A percentile compares a stretch with the other conserved stretches of the same genome.
phyloP scores from a whole-genome alignment of 1,139 yeast genomes.

The Yamadazyma blattariae region DNA sequence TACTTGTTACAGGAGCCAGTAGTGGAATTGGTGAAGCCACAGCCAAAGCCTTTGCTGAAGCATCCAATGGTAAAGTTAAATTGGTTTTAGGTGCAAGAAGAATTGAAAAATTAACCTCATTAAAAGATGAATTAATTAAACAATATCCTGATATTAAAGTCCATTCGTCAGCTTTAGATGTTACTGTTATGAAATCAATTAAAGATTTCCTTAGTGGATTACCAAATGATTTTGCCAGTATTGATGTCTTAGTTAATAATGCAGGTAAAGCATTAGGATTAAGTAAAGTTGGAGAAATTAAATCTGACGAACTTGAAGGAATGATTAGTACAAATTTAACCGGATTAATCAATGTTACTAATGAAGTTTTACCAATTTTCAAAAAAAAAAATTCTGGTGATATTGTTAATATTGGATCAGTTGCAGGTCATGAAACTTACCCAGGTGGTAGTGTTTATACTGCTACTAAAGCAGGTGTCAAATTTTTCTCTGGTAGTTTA shows the following conservation, averaged over 20 bases:
- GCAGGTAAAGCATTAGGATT: slow-evolving; percentile 80
- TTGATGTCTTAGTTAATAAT: slow-evolving; percentile 72
- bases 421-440: slow-evolving; percentile 52
- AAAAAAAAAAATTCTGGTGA: slow-evolving; percentile 50
- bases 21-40: slow-evolving; percentile 70
- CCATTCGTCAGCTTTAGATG: slow-evolving; percentile 56
- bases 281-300: slow-evolving; percentile 60
- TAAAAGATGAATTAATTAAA: slow-evolving; percentile 42
- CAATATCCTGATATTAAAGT: slow-evolving; percentile 50
- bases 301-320: slow-evolving; percentile 51
- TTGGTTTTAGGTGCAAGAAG: slow-evolving; percentile 72
- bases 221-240: slow-evolving; percentile 54
- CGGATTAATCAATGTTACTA: slow-evolving; percentile 70
- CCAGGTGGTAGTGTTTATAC: slow-evolving; percentile 53
- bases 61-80: slow-evolving; percentile 64
- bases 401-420: slow-evolving; percentile 48
- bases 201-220: slow-evolving; percentile 47
- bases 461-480: slow-evolving; percentile 49
- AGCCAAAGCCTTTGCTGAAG: slow-evolving; percentile 67
- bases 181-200: slow-evolving; percentile 50
- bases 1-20: slow-evolving; percentile 36
- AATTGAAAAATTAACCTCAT: slow-evolving; percentile 46
- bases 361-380: slow-evolving; percentile 60
- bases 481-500: slow-evolving; percentile 43
- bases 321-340: slow-evolving; percentile 74